Percentiles rank a stretch among this genome's conserved stretches.
These are phyloP conservation scores for Nicotiana obtusifolia DNA, from an alignment of 257 asterid genomes.

Conservation along the genomic window DNA sequence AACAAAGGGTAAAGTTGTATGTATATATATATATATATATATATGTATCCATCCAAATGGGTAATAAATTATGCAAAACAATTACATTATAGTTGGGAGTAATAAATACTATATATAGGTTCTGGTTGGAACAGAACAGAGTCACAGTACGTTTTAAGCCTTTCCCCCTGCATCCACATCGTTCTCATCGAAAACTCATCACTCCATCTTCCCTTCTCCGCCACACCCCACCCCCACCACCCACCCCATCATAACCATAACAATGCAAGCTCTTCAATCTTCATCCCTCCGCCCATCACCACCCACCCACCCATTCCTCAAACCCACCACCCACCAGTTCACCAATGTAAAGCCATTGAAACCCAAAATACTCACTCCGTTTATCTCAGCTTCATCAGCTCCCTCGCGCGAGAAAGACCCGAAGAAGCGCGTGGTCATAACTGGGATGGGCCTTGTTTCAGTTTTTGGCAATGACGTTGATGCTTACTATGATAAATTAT, in stretches of 20 bases:
- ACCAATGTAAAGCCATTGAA: slow-evolving; percentile 7
- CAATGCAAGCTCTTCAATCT: slow-evolving; percentile 31
- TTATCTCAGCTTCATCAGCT: slow-evolving; percentile 32
- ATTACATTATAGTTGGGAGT: no score
- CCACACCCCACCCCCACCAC: neutral
- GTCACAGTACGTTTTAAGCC: neutral
- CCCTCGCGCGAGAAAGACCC: slow-evolving; percentile 46
- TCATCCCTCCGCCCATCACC: slow-evolving; percentile 36
- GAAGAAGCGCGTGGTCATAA: slow-evolving; percentile 48
- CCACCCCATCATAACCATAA: neutral
- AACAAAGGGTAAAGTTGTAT: no score
- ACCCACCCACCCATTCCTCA: slow-evolving; percentile 32
- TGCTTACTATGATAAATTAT: slow-evolving; percentile 39
- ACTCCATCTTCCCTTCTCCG: neutral
- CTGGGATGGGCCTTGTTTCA: slow-evolving; percentile 54
- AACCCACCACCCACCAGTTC: neutral
- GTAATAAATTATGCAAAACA: no score
- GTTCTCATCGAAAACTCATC: slow-evolving; percentile 20
- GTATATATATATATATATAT: no score
- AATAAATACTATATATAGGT: no score
- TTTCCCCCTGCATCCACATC: neutral
- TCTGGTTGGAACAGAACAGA: no score
- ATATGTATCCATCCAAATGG: no score
- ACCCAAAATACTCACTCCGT: slow-evolving; percentile 10
- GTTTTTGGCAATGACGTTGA: slow-evolving; percentile 52